A percentile compares a stretch with the other conserved stretches of the same genome.
These are phyloP conservation scores for Trametes villosa DNA, from an alignment of 768 basidiomycete genomes.

Conservation along the genomic window DNA sequence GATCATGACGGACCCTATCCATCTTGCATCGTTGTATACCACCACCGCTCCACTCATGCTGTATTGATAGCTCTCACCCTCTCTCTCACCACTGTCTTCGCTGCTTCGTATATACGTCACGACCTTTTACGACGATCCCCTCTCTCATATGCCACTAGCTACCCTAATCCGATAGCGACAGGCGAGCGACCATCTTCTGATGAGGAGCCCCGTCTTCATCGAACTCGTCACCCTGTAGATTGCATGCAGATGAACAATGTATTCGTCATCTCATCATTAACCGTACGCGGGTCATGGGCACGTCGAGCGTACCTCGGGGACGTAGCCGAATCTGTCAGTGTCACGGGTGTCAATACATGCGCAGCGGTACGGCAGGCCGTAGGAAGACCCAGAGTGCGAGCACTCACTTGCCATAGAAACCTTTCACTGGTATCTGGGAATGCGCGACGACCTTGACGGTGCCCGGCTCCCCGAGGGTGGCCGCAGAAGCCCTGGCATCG, in stretches of 20 bases:
- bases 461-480: slow-evolving; percentile 26
- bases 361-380: slow-evolving; percentile 17
- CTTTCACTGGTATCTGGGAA: slow-evolving; percentile 73
- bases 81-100: slow-evolving; percentile 32
- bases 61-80: slow-evolving; percentile 46
- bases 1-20: slow-evolving; percentile 24
- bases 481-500: slow-evolving; percentile 42
- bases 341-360: slow-evolving; percentile 29
- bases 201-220: slow-evolving; percentile 87
- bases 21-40: slow-evolving; percentile 37
- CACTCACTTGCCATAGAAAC: slow-evolving; percentile 78
- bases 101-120: slow-evolving; percentile 26
- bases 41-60: slow-evolving; percentile 32
- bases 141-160: slow-evolving; percentile 34
- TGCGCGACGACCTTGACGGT: slow-evolving; percentile 56
- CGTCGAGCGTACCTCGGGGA: slow-evolving; percentile 55
- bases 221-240: slow-evolving; percentile 66
- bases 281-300: slow-evolving; percentile 18
- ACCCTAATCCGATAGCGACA: slow-evolving; percentile 45
- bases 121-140: slow-evolving; percentile 38
- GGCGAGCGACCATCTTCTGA: slow-evolving; percentile 74
- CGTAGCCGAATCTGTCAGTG: slow-evolving; percentile 66
- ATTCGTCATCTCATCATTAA: slow-evolving; percentile 14
- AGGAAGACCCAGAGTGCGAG: slow-evolving; percentile 11
- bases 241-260: slow-evolving; percentile 12